Conservation (phyloP, 2,329 filamentous ascomycete species). For the Colletotrichum sp. region DNA sequence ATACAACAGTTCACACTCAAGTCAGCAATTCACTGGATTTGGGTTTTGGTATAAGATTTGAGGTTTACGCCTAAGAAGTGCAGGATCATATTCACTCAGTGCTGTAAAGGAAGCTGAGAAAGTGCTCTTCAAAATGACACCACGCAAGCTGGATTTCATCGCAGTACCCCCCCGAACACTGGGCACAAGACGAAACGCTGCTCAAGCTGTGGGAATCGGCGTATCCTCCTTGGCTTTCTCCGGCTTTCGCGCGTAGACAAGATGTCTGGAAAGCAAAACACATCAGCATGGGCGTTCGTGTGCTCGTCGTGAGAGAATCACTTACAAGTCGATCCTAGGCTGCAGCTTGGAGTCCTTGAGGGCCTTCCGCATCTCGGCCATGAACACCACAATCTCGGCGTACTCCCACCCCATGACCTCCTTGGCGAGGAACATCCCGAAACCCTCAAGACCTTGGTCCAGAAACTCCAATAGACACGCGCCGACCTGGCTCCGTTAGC, state of each 20-base stretch:
- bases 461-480: slow-evolving; percentile 23
- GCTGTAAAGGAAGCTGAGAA: no score
- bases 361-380: slow-evolving; percentile 21
- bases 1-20: no score
- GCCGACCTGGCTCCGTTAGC: no score
- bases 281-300: no score
- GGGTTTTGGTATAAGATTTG: no score
- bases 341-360: neutral
- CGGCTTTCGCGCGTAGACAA: slow-evolving; percentile 4
- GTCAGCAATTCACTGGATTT: no score
- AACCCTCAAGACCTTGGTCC: slow-evolving; percentile 30
- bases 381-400: slow-evolving; percentile 29
- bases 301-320: neutral
- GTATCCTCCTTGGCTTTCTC: neutral
- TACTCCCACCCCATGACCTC: slow-evolving; percentile 32
- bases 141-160: no score
- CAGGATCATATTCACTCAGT: neutral
- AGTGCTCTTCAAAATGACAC: no score
- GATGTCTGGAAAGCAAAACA: neutral
- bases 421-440: slow-evolving; percentile 28
- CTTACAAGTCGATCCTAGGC: neutral
- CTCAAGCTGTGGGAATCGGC: neutral
- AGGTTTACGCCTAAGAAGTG: no score
- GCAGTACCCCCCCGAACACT: neutral
- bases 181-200: neutral